These are phyloP conservation scores for Sphagnum fallax DNA, from an alignment of 228 moss, liverwort and hornwort species.

Conservation along the genomic window DNA sequence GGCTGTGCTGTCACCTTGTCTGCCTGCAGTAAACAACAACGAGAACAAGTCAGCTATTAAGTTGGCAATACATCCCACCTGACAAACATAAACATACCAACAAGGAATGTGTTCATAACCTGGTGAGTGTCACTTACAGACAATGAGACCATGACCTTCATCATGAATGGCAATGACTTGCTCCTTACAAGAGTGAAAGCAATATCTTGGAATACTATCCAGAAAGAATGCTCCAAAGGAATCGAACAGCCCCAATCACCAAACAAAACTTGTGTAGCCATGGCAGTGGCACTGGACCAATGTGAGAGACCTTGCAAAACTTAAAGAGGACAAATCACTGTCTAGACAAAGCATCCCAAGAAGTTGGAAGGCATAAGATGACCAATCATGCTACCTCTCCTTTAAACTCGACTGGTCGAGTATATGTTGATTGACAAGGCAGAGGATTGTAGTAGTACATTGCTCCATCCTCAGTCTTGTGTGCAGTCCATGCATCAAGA, in stretches of 20 bases:
- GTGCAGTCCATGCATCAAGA: conserved; percentile 78
- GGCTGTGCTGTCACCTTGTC: conserved; percentile 78
- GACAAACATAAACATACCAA: background rate
- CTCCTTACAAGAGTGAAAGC: background rate
- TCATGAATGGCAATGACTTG: no score
- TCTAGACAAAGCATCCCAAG: conserved; percentile 4
- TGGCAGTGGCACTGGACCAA: no score
- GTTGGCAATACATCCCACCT: background rate
- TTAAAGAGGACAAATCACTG: conserved; percentile 38
- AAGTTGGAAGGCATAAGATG: conserved; percentile 28
- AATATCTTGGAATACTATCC: background rate
- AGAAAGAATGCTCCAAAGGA: background rate
- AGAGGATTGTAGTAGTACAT: conserved; percentile 79
- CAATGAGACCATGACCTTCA: no score
- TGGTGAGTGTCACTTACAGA: no score
- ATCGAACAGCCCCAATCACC: background rate
- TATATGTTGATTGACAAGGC: conserved; percentile 69
- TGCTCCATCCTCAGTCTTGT: conserved; percentile 79
- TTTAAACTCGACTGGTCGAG: conserved; percentile 71
- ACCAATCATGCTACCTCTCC: conserved; percentile 70
- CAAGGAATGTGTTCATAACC: background rate
- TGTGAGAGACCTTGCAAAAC: no score
- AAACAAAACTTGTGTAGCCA: no score
- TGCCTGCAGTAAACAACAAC: conserved; percentile 34
- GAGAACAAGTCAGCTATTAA: background rate